phyloP scores from a whole-genome alignment of 805 yeast genomes.

The Nakazawaea molendinolei region DNA sequence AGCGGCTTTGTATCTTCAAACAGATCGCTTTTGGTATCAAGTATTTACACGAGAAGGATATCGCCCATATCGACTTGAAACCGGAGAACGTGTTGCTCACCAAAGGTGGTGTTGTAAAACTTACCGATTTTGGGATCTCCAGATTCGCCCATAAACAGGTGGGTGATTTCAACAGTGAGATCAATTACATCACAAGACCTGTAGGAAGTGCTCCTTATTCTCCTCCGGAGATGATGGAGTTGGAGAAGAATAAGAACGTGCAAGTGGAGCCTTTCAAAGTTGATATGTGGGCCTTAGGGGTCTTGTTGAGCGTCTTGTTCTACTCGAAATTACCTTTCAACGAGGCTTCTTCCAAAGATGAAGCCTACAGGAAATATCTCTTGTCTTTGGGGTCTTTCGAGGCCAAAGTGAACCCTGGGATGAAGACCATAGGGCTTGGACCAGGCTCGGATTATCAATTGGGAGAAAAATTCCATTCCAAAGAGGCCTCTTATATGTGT shows the following conservation, averaged over 20 bases:
- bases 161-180: constrained; percentile 38
- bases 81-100: constrained; percentile 68
- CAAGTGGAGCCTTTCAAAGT: constrained; percentile 52
- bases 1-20: constrained; percentile 61
- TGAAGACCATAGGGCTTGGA: constrained; percentile 42
- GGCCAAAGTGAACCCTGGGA: constrained; percentile 32
- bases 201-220: constrained; percentile 81
- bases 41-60: constrained; percentile 56
- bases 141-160: constrained; percentile 52
- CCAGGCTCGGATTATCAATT: constrained; percentile 71
- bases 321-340: constrained; percentile 57
- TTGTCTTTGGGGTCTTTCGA: constrained; percentile 36
- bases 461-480: constrained; percentile 53
- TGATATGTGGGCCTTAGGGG: constrained; percentile 72
- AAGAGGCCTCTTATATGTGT: constrained; percentile 61
- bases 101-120: constrained; percentile 51
- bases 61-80: constrained; percentile 69
- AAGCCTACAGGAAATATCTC: constrained; percentile 50
- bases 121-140: constrained; percentile 75
- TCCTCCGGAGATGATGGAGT: constrained; percentile 66
- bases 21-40: constrained; percentile 58
- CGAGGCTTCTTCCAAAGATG: constrained; percentile 38
- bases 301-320: constrained; percentile 54
- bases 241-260: constrained; percentile 27
- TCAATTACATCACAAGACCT: constrained; percentile 32